These are phyloP conservation scores for Kwoniella europaea DNA, from an alignment of 768 basidiomycete genomes.

Conservation along the genomic window DNA sequence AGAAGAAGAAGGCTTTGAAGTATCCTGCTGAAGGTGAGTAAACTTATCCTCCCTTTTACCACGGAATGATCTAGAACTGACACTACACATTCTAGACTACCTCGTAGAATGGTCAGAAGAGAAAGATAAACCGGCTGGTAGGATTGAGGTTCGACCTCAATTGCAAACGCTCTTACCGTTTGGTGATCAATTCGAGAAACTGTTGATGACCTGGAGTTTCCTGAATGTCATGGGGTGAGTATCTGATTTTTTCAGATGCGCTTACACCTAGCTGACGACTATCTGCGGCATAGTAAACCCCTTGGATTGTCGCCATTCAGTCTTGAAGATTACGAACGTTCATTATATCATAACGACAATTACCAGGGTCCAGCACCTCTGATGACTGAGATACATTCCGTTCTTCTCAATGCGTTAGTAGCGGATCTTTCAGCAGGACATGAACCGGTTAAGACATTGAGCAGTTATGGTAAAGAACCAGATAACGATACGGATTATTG, in stretches of 20 bases:
- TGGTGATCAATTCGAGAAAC: constrained; percentile 70
- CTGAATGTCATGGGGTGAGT: constrained; percentile 86
- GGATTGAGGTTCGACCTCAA: constrained; percentile 44
- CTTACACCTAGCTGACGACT: constrained; percentile 12
- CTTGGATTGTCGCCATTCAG: constrained; percentile 85
- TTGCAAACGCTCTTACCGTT: constrained; percentile 50
- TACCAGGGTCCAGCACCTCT: constrained; percentile 66
- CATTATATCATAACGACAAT: constrained; percentile 79
- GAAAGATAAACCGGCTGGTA: constrained; percentile 36
- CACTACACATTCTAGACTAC: constrained; percentile 34
- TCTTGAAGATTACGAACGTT: constrained; percentile 88
- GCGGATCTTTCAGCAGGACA: constrained; percentile 63
- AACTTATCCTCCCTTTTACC: neutral
- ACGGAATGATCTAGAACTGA: no score
- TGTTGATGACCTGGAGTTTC: constrained; percentile 93
- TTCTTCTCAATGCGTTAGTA: constrained; percentile 79
- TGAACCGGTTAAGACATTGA: constrained; percentile 36
- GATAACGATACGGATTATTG: constrained; percentile 51
- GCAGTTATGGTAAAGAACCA: constrained; percentile 29
- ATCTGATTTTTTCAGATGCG: neutral
- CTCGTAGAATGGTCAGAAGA: constrained; percentile 50
- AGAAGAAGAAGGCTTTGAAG: constrained; percentile 54
- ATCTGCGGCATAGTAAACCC: constrained; percentile 68
- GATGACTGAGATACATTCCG: constrained; percentile 84
- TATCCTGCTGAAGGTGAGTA: constrained; percentile 56